Conservation (phyloP, 371 early-diverging fungal species). For the Coemansia sp. region DNA sequence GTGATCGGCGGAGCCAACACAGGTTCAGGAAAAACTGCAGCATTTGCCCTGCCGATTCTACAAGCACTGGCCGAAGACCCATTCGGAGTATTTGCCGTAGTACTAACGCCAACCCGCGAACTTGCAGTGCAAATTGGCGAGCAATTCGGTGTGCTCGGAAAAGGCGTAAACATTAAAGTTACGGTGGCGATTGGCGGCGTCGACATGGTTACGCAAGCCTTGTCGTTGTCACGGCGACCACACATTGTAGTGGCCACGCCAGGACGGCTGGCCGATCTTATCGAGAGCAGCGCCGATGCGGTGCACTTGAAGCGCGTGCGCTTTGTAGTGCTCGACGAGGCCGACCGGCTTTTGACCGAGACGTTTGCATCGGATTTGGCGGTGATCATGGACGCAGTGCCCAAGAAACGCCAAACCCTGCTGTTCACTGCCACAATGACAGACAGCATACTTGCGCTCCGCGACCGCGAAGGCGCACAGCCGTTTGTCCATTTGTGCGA, state of each 20-base stretch:
- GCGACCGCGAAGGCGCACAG: conserved; percentile 27
- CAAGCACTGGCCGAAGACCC: conserved; percentile 91
- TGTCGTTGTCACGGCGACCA: conserved; percentile 83
- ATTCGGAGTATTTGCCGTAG: conserved; percentile 90
- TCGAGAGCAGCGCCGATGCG: conserved; percentile 72
- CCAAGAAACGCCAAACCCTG: conserved; percentile 84
- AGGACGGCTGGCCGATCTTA: conserved; percentile 93
- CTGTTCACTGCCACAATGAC: conserved; percentile 98
- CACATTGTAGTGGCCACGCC: conserved; percentile 98
- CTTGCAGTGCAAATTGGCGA: conserved; percentile 97
- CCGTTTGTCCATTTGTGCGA: conserved; percentile 85
- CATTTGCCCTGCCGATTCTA: conserved; percentile 97
- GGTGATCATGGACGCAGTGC: conserved; percentile 74
- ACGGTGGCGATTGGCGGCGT: conserved; percentile 94
- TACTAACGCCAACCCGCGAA: conserved; percentile 97
- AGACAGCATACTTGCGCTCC: conserved; percentile 44
- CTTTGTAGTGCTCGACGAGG: conserved; percentile 96
- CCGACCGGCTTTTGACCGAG: conserved; percentile 86
- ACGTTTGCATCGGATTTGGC: conserved; percentile 78
- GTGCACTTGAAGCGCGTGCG: conserved; percentile 61
- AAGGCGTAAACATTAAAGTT: conserved; percentile 81
- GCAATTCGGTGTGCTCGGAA: conserved; percentile 91
- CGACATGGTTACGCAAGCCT: conserved; percentile 93
- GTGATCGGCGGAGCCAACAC: conserved; percentile 98
- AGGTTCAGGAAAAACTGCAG: conserved; percentile 99